These are phyloP conservation scores for Suillus clintonianus DNA, from an alignment of 768 basidiomycete genomes.

Conservation along the genomic window DNA sequence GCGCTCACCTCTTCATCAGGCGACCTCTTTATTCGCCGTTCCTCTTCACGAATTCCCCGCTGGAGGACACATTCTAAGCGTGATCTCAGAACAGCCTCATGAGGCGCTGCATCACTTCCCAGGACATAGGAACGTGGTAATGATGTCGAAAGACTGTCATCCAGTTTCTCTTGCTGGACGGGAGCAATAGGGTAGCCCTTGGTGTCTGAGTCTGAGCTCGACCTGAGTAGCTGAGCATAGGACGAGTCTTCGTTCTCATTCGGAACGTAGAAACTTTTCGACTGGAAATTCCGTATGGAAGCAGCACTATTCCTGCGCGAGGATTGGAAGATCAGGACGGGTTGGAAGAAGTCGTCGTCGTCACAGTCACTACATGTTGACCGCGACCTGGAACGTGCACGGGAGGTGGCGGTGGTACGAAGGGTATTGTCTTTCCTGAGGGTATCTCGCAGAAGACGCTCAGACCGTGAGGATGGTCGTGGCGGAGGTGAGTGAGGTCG, in stretches of 20 bases:
- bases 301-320: slow-evolving; percentile 22
- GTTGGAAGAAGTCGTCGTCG: slow-evolving; percentile 30
- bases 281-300: slow-evolving; percentile 10
- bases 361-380: slow-evolving; percentile 25
- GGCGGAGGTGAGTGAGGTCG: slow-evolving; percentile 23
- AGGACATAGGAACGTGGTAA: slow-evolving; percentile 17
- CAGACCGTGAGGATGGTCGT: slow-evolving; percentile 52
- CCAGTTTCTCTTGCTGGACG: slow-evolving; percentile 18
- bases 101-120: slow-evolving; percentile 39
- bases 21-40: slow-evolving; percentile 11
- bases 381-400: slow-evolving; percentile 20
- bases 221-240: slow-evolving; percentile 24
- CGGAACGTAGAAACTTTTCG: slow-evolving; percentile 33
- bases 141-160: slow-evolving; percentile 18
- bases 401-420: slow-evolving; percentile 27
- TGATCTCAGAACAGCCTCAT: slow-evolving; percentile 54
- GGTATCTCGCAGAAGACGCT: slow-evolving; percentile 57
- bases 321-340: slow-evolving; percentile 27
- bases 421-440: slow-evolving; percentile 50
- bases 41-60: slow-evolving; percentile 20
- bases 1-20: slow-evolving; percentile 27
- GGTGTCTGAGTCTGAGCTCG: slow-evolving; percentile 26
- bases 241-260: slow-evolving; percentile 29
- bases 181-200: slow-evolving; percentile 15
- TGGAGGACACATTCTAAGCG: slow-evolving; percentile 55